Evolutionary conservation across 305 asterid genomes (phyloP).

Genomic region (Fraxinus baroniana): DNA sequence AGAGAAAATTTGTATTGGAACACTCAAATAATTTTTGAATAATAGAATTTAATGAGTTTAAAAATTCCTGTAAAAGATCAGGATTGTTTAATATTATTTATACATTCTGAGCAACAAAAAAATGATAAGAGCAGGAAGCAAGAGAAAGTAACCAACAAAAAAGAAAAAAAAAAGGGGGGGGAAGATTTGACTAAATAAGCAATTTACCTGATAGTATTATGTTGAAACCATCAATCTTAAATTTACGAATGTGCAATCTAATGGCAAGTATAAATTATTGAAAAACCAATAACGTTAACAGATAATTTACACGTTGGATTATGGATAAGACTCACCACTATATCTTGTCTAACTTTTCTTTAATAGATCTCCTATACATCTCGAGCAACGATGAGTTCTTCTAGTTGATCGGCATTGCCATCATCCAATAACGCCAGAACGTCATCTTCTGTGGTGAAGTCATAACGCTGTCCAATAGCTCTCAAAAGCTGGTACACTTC

Average conservation of each 20-base stretch:
- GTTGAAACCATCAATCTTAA: neutral
- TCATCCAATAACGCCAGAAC: conserved; percentile 42
- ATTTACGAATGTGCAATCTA: neutral
- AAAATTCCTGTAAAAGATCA: too few relatives aligned
- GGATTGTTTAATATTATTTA: too few relatives aligned
- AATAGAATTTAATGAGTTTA: too few relatives aligned
- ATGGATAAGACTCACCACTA: neutral
- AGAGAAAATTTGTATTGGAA: too few relatives aligned
- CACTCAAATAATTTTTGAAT: too few relatives aligned
- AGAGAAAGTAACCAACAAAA: neutral
- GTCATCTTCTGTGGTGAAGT: conserved; percentile 64
- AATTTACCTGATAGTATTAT: neutral
- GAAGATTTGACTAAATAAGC: neutral
- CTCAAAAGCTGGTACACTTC: conserved; percentile 80
- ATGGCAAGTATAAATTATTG: conserved; percentile 4
- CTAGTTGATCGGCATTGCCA: conserved; percentile 39
- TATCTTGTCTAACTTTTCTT: conserved; percentile 21
- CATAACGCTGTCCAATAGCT: conserved; percentile 62
- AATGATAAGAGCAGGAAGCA: neutral
- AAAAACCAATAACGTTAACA: neutral
- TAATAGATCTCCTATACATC: conserved; percentile 33
- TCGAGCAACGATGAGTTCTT: conserved; percentile 77
- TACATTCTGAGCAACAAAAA: neutral
- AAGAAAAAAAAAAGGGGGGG: neutral
- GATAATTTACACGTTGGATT: conserved; percentile 23